phyloP scores from a whole-genome alignment of 805 yeast species.

The Lachancea cidri region DNA sequence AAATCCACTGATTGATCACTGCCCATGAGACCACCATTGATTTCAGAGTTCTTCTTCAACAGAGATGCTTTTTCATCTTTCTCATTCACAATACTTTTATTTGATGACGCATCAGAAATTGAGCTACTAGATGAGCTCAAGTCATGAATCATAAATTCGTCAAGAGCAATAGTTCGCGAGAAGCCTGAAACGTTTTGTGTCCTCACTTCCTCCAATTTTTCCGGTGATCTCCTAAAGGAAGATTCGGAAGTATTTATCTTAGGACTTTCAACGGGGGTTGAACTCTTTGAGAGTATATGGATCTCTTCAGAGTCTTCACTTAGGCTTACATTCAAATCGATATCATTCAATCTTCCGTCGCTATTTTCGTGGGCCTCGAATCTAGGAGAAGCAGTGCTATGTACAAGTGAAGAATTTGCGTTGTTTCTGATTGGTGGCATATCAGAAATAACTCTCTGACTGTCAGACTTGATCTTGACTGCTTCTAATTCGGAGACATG shows the following conservation, averaged over 20 bases:
- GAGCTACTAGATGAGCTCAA: too few relatives aligned
- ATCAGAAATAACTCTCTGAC: neutral
- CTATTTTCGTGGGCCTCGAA: neutral
- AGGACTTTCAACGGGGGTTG: constrained; percentile 2
- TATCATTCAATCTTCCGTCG: constrained; percentile 1
- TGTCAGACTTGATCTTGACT: neutral
- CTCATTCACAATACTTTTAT: too few relatives aligned
- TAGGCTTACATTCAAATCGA: constrained; percentile 7
- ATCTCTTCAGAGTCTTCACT: constrained; percentile 3
- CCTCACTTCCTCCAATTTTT: too few relatives aligned
- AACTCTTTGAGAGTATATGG: neutral
- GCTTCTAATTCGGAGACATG: neutral
- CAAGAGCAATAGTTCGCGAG: too few relatives aligned
- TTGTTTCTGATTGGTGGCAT: neutral
- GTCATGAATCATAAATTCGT: too few relatives aligned
- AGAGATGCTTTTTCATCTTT: neutral
- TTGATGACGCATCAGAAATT: too few relatives aligned
- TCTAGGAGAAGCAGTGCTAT: neutral
- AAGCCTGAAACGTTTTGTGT: too few relatives aligned
- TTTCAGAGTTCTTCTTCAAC: too few relatives aligned
- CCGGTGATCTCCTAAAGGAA: neutral
- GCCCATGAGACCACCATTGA: too few relatives aligned
- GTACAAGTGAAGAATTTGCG: neutral
- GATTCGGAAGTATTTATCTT: neutral
- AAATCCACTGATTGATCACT: too few relatives aligned